phyloP scores from a whole-genome alignment of 73 alveolate species.

The Breviolum minutum region DNA sequence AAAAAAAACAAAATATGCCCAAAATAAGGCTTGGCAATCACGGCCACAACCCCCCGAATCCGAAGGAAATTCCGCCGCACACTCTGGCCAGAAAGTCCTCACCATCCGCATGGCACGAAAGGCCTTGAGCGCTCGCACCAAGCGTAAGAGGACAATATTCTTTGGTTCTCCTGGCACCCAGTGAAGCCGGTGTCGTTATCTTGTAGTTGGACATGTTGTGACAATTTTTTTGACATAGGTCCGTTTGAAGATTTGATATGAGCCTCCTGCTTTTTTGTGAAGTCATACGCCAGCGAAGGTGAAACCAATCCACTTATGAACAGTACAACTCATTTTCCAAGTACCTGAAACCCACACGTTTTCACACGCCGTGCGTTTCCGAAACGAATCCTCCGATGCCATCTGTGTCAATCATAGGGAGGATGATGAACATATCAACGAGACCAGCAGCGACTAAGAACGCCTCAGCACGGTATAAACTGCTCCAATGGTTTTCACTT shows the following conservation, averaged over 20 bases:
- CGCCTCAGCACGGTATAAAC: not conserved
- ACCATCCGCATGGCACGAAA: slow-evolving; percentile 90
- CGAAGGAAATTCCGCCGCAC: not conserved
- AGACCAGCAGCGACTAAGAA: slow-evolving; percentile 32
- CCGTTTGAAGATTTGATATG: not conserved
- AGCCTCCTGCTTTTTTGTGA: too few relatives aligned
- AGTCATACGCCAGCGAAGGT: too few relatives aligned
- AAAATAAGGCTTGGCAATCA: not conserved
- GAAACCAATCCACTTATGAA: not conserved
- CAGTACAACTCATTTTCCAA: not conserved
- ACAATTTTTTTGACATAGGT: not conserved
- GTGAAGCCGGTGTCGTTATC: not conserved
- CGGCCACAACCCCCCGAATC: not conserved
- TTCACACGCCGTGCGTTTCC: not conserved
- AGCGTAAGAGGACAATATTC: slow-evolving; percentile 63
- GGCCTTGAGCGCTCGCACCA: slow-evolving; percentile 92
- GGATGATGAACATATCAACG: slow-evolving; percentile 36
- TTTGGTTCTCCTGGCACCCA: slow-evolving; percentile 47
- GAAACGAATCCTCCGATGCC: slow-evolving; percentile 12
- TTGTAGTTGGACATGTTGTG: not conserved
- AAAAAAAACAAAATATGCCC: too few relatives aligned
- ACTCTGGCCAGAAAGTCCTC: not conserved
- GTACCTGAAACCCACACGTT: not conserved
- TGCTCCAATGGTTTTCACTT: not conserved
- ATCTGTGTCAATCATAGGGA: not conserved